Evolutionary conservation across 208 protist species (phyloP).

Genomic region (Acanthamoeba quina): DNA sequence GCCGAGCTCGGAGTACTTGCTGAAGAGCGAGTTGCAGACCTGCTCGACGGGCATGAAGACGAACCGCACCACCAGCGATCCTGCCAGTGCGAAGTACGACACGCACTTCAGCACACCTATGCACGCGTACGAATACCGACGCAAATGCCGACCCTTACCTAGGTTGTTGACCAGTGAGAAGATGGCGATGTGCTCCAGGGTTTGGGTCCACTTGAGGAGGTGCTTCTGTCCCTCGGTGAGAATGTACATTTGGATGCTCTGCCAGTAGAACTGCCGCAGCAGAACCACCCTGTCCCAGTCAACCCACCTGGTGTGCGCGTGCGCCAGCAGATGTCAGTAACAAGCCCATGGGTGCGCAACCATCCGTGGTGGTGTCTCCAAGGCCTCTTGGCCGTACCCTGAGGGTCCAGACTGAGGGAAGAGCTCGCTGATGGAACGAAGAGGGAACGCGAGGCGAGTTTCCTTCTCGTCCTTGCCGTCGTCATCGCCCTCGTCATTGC

Average conservation of each 20-base stretch:
- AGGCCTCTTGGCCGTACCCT: neutral
- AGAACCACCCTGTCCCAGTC: slow-evolving; percentile 22
- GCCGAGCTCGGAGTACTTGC: slow-evolving; percentile 4
- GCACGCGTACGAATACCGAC: neutral
- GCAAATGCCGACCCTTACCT: neutral
- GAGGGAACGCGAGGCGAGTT: neutral
- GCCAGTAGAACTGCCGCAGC: slow-evolving; percentile 38
- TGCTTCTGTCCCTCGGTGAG: slow-evolving; percentile 64
- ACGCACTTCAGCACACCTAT: neutral
- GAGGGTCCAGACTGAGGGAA: slow-evolving; percentile 12
- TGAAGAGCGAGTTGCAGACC: slow-evolving; percentile 36
- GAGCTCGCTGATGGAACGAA: slow-evolving; percentile 20
- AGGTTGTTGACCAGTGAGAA: slow-evolving; percentile 60
- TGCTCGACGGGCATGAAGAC: slow-evolving; percentile 50
- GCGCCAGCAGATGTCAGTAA: neutral
- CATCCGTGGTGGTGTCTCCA: too few relatives aligned
- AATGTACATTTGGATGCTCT: slow-evolving; percentile 58
- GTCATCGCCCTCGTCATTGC: neutral
- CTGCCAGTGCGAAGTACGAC: neutral
- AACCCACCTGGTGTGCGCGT: neutral
- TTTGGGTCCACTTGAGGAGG: slow-evolving; percentile 7
- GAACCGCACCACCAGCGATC: slow-evolving; percentile 24
- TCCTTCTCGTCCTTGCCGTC: neutral
- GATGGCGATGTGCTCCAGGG: slow-evolving; percentile 7
- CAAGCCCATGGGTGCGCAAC: too few relatives aligned